Percentiles rank a stretch among this genome's conserved stretches.
Conservation (phyloP, 371 early-diverging fungal species). For the Mucor mucedo region DNA sequence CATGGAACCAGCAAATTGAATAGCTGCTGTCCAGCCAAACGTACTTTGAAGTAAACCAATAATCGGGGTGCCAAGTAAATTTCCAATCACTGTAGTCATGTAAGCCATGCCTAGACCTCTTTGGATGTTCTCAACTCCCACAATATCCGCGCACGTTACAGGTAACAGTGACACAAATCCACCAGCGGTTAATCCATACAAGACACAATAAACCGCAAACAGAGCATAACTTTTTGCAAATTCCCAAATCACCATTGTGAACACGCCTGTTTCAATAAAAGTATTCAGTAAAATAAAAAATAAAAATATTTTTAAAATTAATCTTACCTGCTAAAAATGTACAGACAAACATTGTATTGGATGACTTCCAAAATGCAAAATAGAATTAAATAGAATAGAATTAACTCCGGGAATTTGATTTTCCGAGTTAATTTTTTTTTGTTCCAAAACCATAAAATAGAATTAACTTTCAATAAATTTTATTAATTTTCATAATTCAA, state of each 20-base stretch:
- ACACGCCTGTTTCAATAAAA: conserved; percentile 29
- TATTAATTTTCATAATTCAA: no score
- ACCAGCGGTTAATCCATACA: conserved; percentile 64
- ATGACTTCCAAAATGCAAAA: no score
- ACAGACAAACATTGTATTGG: conserved; percentile 51
- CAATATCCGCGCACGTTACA: conserved; percentile 53
- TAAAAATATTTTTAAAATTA: neutral
- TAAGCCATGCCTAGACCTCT: conserved; percentile 36
- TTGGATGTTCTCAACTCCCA: conserved; percentile 50
- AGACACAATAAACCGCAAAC: conserved; percentile 32
- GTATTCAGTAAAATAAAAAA: neutral
- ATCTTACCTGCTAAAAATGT: conserved; percentile 44
- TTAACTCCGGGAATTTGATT: no score
- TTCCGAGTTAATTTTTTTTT: no score
- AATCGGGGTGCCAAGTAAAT: conserved; percentile 53
- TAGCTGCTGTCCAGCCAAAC: conserved; percentile 52
- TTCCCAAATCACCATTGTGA: conserved; percentile 70
- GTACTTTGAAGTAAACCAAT: conserved; percentile 47
- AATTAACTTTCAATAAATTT: no score
- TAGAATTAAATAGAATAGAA: no score
- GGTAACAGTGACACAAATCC: conserved; percentile 56
- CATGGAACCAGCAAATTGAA: conserved; percentile 54
- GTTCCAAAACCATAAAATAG: no score
- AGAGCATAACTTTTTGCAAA: conserved; percentile 54
- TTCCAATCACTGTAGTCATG: conserved; percentile 50